Percentiles rank a stretch among this genome's conserved stretches.
phyloP scores from a whole-genome alignment of 768 basidiomycete genomes.

The Psilocybe cyanescens region DNA sequence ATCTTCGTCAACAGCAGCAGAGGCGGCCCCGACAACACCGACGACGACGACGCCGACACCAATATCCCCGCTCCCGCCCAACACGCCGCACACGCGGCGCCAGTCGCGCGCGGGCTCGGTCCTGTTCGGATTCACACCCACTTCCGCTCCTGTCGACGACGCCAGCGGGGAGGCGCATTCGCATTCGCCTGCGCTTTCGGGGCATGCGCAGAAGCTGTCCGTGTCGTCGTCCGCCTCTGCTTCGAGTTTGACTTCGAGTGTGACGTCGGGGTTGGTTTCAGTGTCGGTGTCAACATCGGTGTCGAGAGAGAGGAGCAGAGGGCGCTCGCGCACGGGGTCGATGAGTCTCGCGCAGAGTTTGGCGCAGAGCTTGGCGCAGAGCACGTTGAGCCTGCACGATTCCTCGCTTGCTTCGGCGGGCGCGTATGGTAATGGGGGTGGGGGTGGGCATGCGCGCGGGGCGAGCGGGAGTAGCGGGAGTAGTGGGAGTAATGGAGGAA shows the following conservation, averaged over 20 bases:
- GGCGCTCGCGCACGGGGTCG: constrained; percentile 5
- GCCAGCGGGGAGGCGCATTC: no score
- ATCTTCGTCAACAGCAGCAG: background rate
- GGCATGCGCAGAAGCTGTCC: background rate
- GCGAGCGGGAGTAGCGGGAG: background rate
- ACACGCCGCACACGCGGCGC: constrained; percentile 20
- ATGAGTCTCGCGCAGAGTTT: constrained; percentile 1
- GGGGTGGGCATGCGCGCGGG: background rate
- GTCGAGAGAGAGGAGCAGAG: background rate
- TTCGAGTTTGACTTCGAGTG: background rate
- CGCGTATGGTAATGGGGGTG: no score
- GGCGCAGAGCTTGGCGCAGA: background rate
- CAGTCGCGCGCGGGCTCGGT: constrained; percentile 13
- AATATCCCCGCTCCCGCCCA: constrained; percentile 21
- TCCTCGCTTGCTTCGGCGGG: no score
- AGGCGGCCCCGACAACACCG: background rate
- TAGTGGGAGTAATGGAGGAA: background rate
- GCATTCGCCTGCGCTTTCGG: no score
- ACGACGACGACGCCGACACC: background rate
- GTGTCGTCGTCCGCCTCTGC: constrained; percentile 5
- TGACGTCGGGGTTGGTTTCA: background rate
- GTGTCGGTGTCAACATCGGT: no score
- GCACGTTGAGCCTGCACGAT: background rate
- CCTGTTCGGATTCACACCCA: background rate
- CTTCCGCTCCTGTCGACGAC: no score